Percentiles rank a stretch among this genome's conserved stretches.
phyloP scores from a whole-genome alignment of 2,329 filamentous ascomycete genomes.

The Calonectria pseudoreteaudii region DNA sequence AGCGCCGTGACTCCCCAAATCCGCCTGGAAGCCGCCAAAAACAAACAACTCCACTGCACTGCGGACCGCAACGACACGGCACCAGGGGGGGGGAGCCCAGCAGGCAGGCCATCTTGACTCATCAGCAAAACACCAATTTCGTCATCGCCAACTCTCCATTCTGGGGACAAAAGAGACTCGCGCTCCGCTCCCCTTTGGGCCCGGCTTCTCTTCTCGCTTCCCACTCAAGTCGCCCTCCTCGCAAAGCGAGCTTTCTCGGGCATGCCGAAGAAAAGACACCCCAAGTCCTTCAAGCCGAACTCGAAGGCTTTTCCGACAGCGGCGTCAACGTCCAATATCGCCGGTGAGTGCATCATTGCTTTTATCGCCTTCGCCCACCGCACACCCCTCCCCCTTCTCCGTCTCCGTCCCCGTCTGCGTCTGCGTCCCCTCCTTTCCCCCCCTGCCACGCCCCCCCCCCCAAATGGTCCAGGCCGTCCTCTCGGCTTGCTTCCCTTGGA shows the following conservation, averaged over 20 bases:
- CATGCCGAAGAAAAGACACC: slow-evolving; percentile 74
- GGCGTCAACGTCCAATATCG: slow-evolving; percentile 39
- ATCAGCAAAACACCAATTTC: slow-evolving; percentile 14
- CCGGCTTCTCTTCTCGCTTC: slow-evolving; percentile 28
- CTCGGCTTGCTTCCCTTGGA: slow-evolving; percentile 42
- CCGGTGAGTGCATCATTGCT: slow-evolving; percentile 39
- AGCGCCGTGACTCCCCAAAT: neutral
- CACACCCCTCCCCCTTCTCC: slow-evolving; percentile 24
- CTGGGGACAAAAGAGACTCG: slow-evolving; percentile 18
- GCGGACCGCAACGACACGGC: neutral
- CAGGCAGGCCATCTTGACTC: slow-evolving; percentile 11
- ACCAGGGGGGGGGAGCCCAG: no score
- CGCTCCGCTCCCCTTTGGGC: slow-evolving; percentile 18
- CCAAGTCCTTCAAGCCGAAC: slow-evolving; percentile 69
- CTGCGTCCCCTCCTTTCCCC: neutral
- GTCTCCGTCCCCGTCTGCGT: no score
- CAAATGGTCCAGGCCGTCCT: slow-evolving; percentile 26
- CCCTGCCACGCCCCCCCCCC: slow-evolving; percentile 17
- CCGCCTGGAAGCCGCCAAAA: neutral
- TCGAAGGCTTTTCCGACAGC: slow-evolving; percentile 62
- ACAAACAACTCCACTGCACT: neutral
- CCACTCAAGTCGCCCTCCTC: slow-evolving; percentile 18
- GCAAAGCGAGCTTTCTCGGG: slow-evolving; percentile 39
- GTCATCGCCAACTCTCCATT: slow-evolving; percentile 16
- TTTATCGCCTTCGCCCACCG: slow-evolving; percentile 19